Conservation (phyloP, 805 yeast genomes). For the Kodamaea restingae region DNA sequence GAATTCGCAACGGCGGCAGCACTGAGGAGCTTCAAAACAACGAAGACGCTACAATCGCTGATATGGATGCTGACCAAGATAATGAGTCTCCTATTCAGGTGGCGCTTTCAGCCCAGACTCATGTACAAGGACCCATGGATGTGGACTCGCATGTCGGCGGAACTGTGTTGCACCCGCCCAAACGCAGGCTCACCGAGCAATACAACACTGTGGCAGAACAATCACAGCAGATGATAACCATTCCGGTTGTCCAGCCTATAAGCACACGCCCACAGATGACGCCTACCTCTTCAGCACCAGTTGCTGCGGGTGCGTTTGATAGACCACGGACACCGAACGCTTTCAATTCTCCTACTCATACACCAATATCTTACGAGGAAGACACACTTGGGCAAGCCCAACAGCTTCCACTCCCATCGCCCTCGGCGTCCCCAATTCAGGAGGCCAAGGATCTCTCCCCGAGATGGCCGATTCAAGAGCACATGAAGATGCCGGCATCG, state of each 20-base stretch:
- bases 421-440: slow-evolving; percentile 48
- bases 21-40: slow-evolving; percentile 5
- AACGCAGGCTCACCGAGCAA: slow-evolving; percentile 6
- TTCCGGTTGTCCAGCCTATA: background rate
- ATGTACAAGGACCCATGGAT: background rate
- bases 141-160: background rate
- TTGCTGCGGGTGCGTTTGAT: slow-evolving; percentile 9
- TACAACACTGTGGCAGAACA: background rate
- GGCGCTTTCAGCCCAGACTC: background rate
- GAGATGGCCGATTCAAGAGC: slow-evolving; percentile 1
- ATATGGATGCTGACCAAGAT: slow-evolving; percentile 8
- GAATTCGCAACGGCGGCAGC: slow-evolving; percentile 12
- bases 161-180: slow-evolving; percentile 8
- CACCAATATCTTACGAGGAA: slow-evolving; percentile 36
- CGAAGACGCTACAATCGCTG: slow-evolving; percentile 6
- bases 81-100: background rate
- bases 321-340: slow-evolving; percentile 28
- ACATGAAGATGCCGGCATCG: slow-evolving; percentile 16
- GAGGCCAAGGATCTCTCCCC: slow-evolving; percentile 8
- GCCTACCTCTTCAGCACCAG: background rate
- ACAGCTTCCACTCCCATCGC: slow-evolving; percentile 64
- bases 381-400: slow-evolving; percentile 25
- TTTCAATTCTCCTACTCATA: slow-evolving; percentile 27
- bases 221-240: background rate
- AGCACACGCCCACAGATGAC: background rate